A percentile compares a stretch with the other conserved stretches of the same genome.
phyloP scores from a whole-genome alignment of 305 asterid species.

The Fraxinus greggii region DNA sequence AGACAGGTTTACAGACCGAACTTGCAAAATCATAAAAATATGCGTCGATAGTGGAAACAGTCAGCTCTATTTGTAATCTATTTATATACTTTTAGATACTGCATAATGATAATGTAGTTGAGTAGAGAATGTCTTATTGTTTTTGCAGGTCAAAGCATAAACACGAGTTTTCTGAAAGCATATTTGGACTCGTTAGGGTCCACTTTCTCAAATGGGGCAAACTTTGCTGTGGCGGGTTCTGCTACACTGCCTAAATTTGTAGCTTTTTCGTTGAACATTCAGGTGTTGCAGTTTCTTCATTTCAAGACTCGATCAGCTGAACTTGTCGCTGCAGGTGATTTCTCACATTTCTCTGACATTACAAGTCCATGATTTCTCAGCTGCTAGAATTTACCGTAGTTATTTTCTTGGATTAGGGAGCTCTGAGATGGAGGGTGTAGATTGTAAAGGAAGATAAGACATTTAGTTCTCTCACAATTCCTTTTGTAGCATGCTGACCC shows the following conservation, averaged over 20 bases:
- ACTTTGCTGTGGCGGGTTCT: slow-evolving; percentile 82
- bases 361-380: neutral
- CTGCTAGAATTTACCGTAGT: neutral
- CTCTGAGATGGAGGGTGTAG: neutral
- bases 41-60: neutral
- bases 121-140: neutral
- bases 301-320: slow-evolving; percentile 66
- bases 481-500: neutral
- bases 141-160: slow-evolving; percentile 67
- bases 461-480: neutral
- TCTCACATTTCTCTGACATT: slow-evolving; percentile 4
- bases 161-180: slow-evolving; percentile 58
- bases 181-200: slow-evolving; percentile 70
- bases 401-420: slow-evolving; percentile 5
- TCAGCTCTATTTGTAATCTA: neutral
- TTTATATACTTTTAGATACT: neutral
- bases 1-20: neutral
- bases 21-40: neutral
- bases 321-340: slow-evolving; percentile 57
- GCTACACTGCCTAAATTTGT: slow-evolving; percentile 51
- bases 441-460: neutral
- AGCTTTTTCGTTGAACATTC: slow-evolving; percentile 69
- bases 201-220: slow-evolving; percentile 68
- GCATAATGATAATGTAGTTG: neutral
- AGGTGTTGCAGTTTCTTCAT: slow-evolving; percentile 71